Evolutionary conservation across 495 filamentous ascomycete genomes (phyloP).

Genomic region (Neurospora africana): DNA sequence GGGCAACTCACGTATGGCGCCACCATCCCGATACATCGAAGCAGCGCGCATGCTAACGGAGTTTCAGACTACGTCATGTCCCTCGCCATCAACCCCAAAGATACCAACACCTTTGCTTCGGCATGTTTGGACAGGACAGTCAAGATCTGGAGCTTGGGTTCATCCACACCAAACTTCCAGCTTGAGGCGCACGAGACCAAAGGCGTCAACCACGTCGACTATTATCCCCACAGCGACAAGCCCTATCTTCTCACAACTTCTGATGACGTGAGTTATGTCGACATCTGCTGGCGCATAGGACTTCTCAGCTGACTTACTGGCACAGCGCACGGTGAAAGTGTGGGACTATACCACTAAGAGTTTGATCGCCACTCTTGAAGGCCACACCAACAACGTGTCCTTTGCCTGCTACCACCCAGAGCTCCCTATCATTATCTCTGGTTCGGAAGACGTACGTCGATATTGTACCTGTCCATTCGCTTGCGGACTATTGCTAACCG

Average conservation of each 20-base stretch:
- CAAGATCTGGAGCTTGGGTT: slow-evolving; percentile 97
- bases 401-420: slow-evolving; percentile 98
- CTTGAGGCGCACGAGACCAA: slow-evolving; percentile 96
- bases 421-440: slow-evolving; percentile 95
- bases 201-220: slow-evolving; percentile 95
- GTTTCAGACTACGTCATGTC: slow-evolving; percentile 63
- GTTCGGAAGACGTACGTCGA: slow-evolving; percentile 66
- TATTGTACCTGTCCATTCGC: too few species aligned
- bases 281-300: neutral
- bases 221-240: slow-evolving; percentile 93
- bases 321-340: slow-evolving; percentile 69
- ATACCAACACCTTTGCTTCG: slow-evolving; percentile 94
- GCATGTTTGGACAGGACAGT: slow-evolving; percentile 95
- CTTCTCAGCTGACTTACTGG: neutral
- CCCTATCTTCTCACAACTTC: slow-evolving; percentile 95
- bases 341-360: slow-evolving; percentile 99
- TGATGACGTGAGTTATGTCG: slow-evolving; percentile 47
- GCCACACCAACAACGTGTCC: slow-evolving; percentile 97
- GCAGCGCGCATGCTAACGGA: slow-evolving; percentile 5
- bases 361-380: slow-evolving; percentile 90
- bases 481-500: neutral
- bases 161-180: slow-evolving; percentile 82
- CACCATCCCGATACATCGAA: too few species aligned
- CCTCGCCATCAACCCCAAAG: slow-evolving; percentile 98
- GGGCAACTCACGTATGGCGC: slow-evolving; percentile 63